Conservation (phyloP, 2,329 filamentous ascomycete species). For the Fusarium sp. region DNA sequence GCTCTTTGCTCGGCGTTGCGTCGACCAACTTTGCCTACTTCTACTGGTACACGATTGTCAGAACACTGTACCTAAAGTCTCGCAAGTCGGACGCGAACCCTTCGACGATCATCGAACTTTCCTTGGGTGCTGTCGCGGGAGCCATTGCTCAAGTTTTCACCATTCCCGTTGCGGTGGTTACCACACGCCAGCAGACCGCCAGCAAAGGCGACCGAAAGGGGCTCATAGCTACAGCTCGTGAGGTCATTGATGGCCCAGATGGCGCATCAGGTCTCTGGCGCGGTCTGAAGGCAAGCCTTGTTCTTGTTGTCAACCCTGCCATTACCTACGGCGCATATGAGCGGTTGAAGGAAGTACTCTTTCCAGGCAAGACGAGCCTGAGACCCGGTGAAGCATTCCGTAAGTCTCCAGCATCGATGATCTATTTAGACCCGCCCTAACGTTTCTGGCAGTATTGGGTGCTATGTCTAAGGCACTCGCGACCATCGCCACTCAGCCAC, state of each 20-base stretch:
- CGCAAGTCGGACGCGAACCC: conserved; percentile 67
- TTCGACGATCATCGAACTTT: conserved; percentile 84
- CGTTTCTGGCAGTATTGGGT: conserved; percentile 75
- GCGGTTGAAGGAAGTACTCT: conserved; percentile 81
- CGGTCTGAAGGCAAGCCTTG: conserved; percentile 93
- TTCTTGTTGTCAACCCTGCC: conserved; percentile 94
- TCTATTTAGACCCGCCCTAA: conserved; percentile 12
- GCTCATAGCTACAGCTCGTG: conserved; percentile 85
- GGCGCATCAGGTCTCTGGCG: conserved; percentile 92
- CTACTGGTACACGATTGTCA: conserved; percentile 96
- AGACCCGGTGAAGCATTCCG: conserved; percentile 90
- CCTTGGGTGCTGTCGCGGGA: conserved; percentile 87
- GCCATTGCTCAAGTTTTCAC: conserved; percentile 95
- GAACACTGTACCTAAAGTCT: conserved; percentile 79
- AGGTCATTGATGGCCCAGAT: conserved; percentile 92
- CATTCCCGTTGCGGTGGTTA: conserved; percentile 95
- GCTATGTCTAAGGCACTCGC: conserved; percentile 93
- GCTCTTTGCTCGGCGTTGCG: conserved; percentile 89
- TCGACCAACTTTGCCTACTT: conserved; percentile 99
- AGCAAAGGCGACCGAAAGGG: conserved; percentile 86
- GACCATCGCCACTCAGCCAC: conserved; percentile 90
- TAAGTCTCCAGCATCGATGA: conserved; percentile 63
- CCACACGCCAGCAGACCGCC: conserved; percentile 95
- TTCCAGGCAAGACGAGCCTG: conserved; percentile 80
- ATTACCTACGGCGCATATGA: conserved; percentile 99